Evolutionary conservation across 768 basidiomycete species (phyloP), one percentile per base, ranked within the genome.

Genomic region (Tephrocybe sp.): DNA sequence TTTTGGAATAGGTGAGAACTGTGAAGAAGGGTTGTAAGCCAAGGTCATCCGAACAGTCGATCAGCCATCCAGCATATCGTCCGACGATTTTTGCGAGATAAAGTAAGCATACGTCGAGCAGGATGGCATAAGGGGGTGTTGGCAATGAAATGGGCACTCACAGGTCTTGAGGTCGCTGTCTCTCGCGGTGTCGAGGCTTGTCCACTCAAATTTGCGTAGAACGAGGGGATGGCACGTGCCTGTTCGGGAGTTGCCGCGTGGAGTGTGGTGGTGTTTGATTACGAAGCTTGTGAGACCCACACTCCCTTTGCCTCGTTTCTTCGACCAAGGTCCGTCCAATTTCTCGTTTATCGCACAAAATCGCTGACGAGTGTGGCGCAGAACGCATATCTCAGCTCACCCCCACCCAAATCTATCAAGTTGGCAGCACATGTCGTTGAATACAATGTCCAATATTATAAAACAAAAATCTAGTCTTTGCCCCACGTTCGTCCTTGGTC

Each of bases 381-480:
- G 56, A 53, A 53, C 53, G 21, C 50, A 45, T 13, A 21, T 40
- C 34, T 47, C 47, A 57, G 25, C 46, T 58, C 43, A 55, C 29
- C 53, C 61, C 62, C 62, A 50, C 34, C 47, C 47, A 59, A 64
- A 62, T 60, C 62, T 71, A 77, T 69, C 85, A 90, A 88, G 82
- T 90, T 89, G 89, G 90, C 86, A 86, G 69, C 71, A 62, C 73
- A 91, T 90, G 88, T 88, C 86, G 76, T 77, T 82, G 74, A 71
- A 74, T 63, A 78, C 75, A 49, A 82, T 82, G 73, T 80, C 82
- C 61, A 91, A 83, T 86, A 72, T 76, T 69, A 73, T 74, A 64
- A 83, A 86, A 76, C 78, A 76, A 61, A 79, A 81, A 80, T 93
- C 80, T 92, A 93, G 88, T 93, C 84, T 86, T 83, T 78, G 89